These are phyloP conservation scores for Salix koriyanagi DNA, from an alignment of 345 rosid genomes.

Conservation along the genomic window DNA sequence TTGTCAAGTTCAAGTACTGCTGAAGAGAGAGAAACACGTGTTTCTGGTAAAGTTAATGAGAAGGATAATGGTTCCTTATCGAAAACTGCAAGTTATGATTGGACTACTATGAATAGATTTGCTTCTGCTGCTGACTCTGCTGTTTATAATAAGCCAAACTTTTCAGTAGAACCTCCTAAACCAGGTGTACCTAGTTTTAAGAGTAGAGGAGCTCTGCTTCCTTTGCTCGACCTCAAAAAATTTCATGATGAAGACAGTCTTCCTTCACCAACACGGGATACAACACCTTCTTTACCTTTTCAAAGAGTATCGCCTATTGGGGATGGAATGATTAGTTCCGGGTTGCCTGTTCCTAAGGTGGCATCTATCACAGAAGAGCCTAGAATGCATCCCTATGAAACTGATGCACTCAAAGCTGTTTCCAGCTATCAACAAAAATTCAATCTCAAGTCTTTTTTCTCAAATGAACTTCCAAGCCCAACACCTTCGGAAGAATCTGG, in stretches of 20 bases:
- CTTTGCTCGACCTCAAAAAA: constrained; percentile 89
- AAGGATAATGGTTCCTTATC: constrained; percentile 28
- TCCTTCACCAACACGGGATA: constrained; percentile 89
- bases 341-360: constrained; percentile 30
- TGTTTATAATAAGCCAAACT: constrained; percentile 29
- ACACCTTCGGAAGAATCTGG: constrained; percentile 84
- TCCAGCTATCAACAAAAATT: constrained; percentile 79
- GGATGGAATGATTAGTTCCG: constrained; percentile 36
- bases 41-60: constrained; percentile 19
- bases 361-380: constrained; percentile 28
- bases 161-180: constrained; percentile 36
- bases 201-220: constrained; percentile 51
- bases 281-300: constrained; percentile 46
- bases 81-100: constrained; percentile 24
- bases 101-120: constrained; percentile 12
- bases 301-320: constrained; percentile 33
- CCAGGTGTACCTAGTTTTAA: constrained; percentile 37
- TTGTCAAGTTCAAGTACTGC: constrained; percentile 17
- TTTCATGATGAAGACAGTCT: constrained; percentile 93
- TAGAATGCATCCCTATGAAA: constrained; percentile 62
- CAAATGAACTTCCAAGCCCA: constrained; percentile 83
- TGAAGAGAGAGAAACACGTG: constrained; percentile 32
- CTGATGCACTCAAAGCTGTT: constrained; percentile 67
- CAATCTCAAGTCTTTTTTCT: constrained; percentile 40
- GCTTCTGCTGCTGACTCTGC: constrained; percentile 19